Percentiles rank a stretch among this genome's conserved stretches.
Evolutionary conservation across 1,284 basidiomycete species (phyloP).

Genomic region (Malassezia slooffiae): DNA sequence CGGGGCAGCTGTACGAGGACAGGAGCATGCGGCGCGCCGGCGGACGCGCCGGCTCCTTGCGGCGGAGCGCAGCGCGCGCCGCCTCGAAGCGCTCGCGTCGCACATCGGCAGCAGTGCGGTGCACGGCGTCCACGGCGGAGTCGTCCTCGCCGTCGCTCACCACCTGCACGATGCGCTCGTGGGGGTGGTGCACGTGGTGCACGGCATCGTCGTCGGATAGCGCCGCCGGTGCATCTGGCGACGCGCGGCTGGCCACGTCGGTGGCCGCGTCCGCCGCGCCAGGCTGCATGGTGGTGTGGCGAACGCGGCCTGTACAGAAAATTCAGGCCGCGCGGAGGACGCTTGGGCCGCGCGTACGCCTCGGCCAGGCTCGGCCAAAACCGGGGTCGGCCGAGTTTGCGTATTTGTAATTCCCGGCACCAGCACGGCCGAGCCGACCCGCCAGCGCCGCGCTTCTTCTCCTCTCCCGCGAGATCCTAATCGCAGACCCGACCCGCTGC

Average conservation of each 20-base stretch:
- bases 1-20: constrained; percentile 32
- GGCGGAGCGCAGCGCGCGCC: constrained; percentile 8
- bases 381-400: constrained; percentile 9
- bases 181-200: no score
- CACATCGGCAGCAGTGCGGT: constrained; percentile 1
- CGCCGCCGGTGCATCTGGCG: no score
- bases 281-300: no score
- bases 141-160: constrained; percentile 6
- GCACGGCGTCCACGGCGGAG: neutral
- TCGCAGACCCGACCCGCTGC: neutral
- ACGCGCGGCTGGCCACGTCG: no score
- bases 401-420: constrained; percentile 6
- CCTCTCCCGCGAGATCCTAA: constrained; percentile 4
- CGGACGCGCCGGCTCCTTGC: neutral
- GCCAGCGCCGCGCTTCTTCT: constrained; percentile 12
- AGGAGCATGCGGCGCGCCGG: constrained; percentile 18
- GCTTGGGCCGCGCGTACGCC: no score
- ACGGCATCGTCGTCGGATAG: no score
- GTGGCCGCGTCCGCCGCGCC: no score
- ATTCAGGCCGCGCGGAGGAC: no score
- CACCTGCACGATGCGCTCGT: neutral
- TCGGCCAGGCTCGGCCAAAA: constrained; percentile 12
- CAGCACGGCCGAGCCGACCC: neutral
- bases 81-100: constrained; percentile 5
- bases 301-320: no score